Base-by-base conservation (phyloP, 2,329 filamentous ascomycete species). In the Alternaria longipes region DNA sequence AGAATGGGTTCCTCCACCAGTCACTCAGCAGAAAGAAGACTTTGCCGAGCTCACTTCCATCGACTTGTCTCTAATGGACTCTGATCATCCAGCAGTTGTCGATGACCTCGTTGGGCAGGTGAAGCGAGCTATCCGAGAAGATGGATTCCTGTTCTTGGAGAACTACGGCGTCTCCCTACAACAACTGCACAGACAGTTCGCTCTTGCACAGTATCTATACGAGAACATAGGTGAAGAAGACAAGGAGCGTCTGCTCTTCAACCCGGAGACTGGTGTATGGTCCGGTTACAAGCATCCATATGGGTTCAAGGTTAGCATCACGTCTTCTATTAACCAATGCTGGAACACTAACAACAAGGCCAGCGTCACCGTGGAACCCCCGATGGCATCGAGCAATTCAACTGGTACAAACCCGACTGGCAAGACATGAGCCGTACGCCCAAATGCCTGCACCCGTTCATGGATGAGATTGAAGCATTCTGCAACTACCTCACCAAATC, bases 371-470 rank as follows among this genome's bases (percentile, higher is more conserved):
- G 76, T 2, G 82, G 81, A 2, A 67, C 76, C 12, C 69, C 78
- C 16, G 84, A 85, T 65, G 83, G 83, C 3, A 85, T 85, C 55
- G 84, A 86, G 63, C 84, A 85, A 60, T 86, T 85, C 73, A 85
- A 85, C 72, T 85, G 81, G 79, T 85, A 85, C 73, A 80, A 77
- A 24, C 70, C 70, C 1, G 82, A 85, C 47, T 84, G 81, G 79
- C 73, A 80, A 60, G 73, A 81, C 58, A 63, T 73, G 22, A 69
- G 78, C 49, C 85, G 81, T 8, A 74, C 80, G 0, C 84, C 84
- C 1, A 77, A 62, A n/a, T 85, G 83, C 51, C 69, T 84, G 1
- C 77, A 79, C 55, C 82, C 83, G 0, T 83, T 83, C 61, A 84
- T 84, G 82, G 82, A 84, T 60, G 83, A 84, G 63, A 83, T 84